phyloP scores from a whole-genome alignment of 2,329 filamentous ascomycete species.

The Oidium heveae region DNA sequence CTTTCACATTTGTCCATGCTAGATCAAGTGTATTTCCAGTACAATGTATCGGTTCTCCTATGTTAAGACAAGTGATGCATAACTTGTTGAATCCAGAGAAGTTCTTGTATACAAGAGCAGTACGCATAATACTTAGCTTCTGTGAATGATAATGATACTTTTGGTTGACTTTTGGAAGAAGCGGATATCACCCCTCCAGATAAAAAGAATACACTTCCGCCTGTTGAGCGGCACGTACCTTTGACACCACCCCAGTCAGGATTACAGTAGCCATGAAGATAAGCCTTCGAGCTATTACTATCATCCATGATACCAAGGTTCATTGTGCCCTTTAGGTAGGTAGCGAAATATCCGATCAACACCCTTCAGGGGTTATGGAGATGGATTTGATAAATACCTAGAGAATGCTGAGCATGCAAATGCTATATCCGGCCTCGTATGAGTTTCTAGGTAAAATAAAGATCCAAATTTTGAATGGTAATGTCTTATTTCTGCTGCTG shows the following conservation, averaged over 20 bases:
- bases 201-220: not conserved
- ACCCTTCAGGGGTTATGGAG: not conserved
- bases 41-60: no score
- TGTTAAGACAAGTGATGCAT: no score
- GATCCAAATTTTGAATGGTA: not conserved
- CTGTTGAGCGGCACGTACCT: not conserved
- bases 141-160: not conserved
- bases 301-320: not conserved
- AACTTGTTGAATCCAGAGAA: not conserved
- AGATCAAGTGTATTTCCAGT: no score
- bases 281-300: not conserved
- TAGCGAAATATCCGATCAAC: not conserved
- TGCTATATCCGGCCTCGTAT: not conserved
- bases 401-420: not conserved
- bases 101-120: not conserved
- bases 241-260: not conserved
- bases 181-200: not conserved
- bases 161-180: not conserved
- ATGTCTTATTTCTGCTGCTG: not conserved
- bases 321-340: not conserved
- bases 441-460: not conserved
- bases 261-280: not conserved
- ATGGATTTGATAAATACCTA: not conserved
- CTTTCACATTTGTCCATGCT: no score
- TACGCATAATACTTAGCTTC: not conserved